These are phyloP conservation scores for Euphorbia tirucalli DNA, from an alignment of 345 rosid species.

Conservation along the genomic window DNA sequence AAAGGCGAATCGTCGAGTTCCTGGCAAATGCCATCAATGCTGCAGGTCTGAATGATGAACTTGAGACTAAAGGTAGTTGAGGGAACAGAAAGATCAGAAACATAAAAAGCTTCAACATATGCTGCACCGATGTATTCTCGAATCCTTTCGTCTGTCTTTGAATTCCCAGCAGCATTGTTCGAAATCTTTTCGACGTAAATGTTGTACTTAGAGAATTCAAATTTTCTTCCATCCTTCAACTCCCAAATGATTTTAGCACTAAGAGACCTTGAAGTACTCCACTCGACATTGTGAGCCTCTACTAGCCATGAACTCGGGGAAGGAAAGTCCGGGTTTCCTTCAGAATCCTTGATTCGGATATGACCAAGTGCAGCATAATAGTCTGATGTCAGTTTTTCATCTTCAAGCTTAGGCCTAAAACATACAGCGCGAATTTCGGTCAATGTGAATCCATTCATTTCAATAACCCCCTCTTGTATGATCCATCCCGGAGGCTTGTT, in stretches of 20 bases:
- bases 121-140: slow-evolving; percentile 50
- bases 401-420: slow-evolving; percentile 39
- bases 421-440: slow-evolving; percentile 60
- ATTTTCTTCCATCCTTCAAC: slow-evolving; percentile 28
- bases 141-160: slow-evolving; percentile 6
- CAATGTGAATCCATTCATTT: slow-evolving; percentile 50
- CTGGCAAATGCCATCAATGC: slow-evolving; percentile 35
- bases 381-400: slow-evolving; percentile 50
- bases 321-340: slow-evolving; percentile 36
- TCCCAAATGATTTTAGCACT: slow-evolving; percentile 59
- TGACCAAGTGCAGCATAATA: no score
- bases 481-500: slow-evolving; percentile 50
- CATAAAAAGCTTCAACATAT: no score
- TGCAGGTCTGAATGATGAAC: slow-evolving; percentile 51
- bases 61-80: slow-evolving; percentile 39
- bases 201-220: slow-evolving; percentile 39
- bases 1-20: slow-evolving; percentile 49
- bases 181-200: slow-evolving; percentile 47
- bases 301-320: slow-evolving; percentile 52
- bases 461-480: slow-evolving; percentile 42
- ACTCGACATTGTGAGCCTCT: slow-evolving; percentile 42
- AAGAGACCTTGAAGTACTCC: slow-evolving; percentile 48
- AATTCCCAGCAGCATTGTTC: slow-evolving; percentile 20
- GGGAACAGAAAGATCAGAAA: slow-evolving; percentile 41
- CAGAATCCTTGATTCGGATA: slow-evolving; percentile 34